phyloP scores from a whole-genome alignment of 768 basidiomycete genomes.

The Termitomyces sp. region DNA sequence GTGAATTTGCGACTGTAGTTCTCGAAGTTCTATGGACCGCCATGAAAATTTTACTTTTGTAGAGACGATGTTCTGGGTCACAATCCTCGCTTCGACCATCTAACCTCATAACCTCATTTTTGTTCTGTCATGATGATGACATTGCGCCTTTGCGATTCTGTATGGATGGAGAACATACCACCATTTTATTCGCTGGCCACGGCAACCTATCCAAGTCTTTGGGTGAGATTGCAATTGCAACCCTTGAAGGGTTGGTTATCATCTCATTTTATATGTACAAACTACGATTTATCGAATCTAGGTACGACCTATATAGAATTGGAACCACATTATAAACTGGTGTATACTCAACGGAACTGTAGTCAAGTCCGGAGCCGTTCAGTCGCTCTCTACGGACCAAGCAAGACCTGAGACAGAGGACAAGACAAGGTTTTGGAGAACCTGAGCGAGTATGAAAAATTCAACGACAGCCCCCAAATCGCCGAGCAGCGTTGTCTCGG shows the following conservation, averaged over 20 bases:
- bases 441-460: conserved; percentile 4
- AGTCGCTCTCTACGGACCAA: neutral
- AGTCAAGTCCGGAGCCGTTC: neutral
- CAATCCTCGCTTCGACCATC: neutral
- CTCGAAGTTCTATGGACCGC: neutral
- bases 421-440: neutral
- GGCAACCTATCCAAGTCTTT: neutral
- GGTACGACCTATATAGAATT: neutral
- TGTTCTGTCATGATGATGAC: neutral
- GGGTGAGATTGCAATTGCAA: neutral
- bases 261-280: neutral
- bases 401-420: conserved; percentile 1
- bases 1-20: neutral
- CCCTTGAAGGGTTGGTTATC: conserved; percentile 1
- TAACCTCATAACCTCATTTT: neutral
- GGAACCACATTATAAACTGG: neutral
- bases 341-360: neutral
- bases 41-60: neutral
- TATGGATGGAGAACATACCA: neutral
- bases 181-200: neutral
- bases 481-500: conserved; percentile 11
- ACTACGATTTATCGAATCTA: conserved; percentile 3
- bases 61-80: neutral
- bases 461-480: conserved; percentile 1
- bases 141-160: neutral